These are phyloP conservation scores for Vitis amurensis DNA, from an alignment of 164 flowering plant species.

Conservation along the genomic window DNA sequence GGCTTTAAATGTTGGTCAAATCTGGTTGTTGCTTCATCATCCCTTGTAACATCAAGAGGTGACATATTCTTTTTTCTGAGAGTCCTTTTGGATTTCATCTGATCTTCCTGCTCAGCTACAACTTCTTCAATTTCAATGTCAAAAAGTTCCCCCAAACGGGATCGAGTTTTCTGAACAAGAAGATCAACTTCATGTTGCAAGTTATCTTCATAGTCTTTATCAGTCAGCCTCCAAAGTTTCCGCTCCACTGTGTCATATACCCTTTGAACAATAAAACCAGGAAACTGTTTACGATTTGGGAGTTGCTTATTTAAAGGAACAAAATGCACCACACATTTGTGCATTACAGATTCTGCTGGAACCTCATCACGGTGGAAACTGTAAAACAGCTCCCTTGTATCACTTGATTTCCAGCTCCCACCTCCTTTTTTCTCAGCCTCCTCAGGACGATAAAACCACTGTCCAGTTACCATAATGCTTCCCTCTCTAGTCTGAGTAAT, in stretches of 20 bases:
- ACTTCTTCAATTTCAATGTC: slow-evolving; percentile 66
- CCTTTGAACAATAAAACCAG: slow-evolving; percentile 92
- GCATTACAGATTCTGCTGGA: slow-evolving; percentile 98
- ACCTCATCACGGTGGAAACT: slow-evolving; percentile 95
- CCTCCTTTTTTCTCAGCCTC: slow-evolving; percentile 85
- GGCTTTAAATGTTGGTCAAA: slow-evolving; percentile 43
- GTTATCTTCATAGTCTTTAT: slow-evolving; percentile 83
- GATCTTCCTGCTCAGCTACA: slow-evolving; percentile 52
- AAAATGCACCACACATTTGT: slow-evolving; percentile 95
- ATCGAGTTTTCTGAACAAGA: slow-evolving; percentile 78
- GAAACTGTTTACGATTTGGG: slow-evolving; percentile 73
- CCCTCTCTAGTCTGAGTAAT: slow-evolving; percentile 66
- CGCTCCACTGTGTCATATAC: slow-evolving; percentile 79
- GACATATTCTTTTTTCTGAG: slow-evolving; percentile 56
- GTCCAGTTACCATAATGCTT: slow-evolving; percentile 72
- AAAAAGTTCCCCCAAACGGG: slow-evolving; percentile 75
- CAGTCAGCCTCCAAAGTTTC: slow-evolving; percentile 85
- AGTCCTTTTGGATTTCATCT: slow-evolving; percentile 42
- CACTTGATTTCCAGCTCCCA: slow-evolving; percentile 76
- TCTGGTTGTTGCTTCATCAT: slow-evolving; percentile 46
- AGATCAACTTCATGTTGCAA: slow-evolving; percentile 88
- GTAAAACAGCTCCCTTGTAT: slow-evolving; percentile 86
- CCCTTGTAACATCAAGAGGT: slow-evolving; percentile 76
- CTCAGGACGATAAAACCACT: slow-evolving; percentile 99
- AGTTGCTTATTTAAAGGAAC: slow-evolving; percentile 81